Base-by-base conservation (phyloP, 2,329 filamentous ascomycete genomes). In the Fusarium tricinctum region DNA sequence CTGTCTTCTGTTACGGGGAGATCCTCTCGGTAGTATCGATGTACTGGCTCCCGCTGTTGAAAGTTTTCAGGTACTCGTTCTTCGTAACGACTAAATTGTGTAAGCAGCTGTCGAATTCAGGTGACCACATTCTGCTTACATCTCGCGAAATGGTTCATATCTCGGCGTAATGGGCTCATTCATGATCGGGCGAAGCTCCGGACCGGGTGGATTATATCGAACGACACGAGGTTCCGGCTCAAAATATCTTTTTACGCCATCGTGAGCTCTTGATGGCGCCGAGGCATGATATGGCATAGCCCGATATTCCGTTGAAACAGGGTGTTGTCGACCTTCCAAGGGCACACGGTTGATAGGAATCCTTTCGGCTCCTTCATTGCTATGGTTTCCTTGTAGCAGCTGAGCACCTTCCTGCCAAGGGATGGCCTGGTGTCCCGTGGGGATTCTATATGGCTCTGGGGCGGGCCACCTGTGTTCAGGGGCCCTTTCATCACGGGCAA, bases 341-440 rank as follows among this genome's bases (percentile, higher is more conserved):
- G 61, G 48, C 22, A 59, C 38, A 19, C 54, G 60, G 8, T 54
- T 53, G n/a, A 68, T 57, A 13, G 75, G 57, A 49, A 71, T 66
- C 5, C 65, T 58, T 35, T 74, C 72, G 40, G 70, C 47, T 32
- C 63, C 63, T 32, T 67, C 48, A 26, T 62, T 64, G 20, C 62
- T 57, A 48, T 57, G 75, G 20, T 30, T 62, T 15, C 71, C 68
- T 40, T 51, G 57, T 19, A 66, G 19, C 8, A 69, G 55, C n/a
- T 61, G 65, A 8, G 73, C 50, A 13, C 63, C 63, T 17, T 76
- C 70, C 19, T 66, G 71, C 58, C 71, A 68, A 28, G 68, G 58
- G 23, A 70, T 53, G 35, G 70, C 46, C 26, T 64, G 71, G 49
- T 53, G 71, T 23, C 58, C 64, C 23, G 68, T 72, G 19, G 57